Evolutionary conservation across 129 eudicot genomes (phyloP), one percentile per base, ranked within the genome.

Genomic region (Apium graveolens): DNA sequence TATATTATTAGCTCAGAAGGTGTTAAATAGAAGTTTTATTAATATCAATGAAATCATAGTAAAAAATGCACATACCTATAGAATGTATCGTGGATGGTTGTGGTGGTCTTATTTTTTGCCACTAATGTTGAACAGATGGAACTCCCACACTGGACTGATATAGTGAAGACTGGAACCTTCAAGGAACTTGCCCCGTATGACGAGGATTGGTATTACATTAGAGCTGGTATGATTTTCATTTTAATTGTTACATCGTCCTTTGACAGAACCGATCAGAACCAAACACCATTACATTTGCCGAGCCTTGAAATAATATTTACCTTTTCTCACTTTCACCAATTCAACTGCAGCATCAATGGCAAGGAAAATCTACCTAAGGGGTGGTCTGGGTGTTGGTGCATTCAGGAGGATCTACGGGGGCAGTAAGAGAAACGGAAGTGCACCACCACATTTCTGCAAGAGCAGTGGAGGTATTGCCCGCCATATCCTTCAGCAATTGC

Each of bases 111-210:
- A 45, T 11, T 16, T 41, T 39, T 10, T 29, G 57, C 18, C 21
- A 41, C 0, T 74, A 14, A 24, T 57, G 60, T 69, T 31, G 7
- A 27, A 16, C 31, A 90, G 96, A 88, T 90, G 85, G 96, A 90
- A 85, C 92, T 90, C 39, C 96, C 96, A 5, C 87, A 88, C 71
- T 90, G 92, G 92, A 90, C 96, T 26, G 92, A 90, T 62, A 90
- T 90, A 20, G 96, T 90, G 73, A 90, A 90, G 88, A 90, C 96
- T 34, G 96, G 81, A 21, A 88, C 83, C 10, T 82, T 82, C 34
- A 90, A 88, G 86, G 96, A 90, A 80, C 96, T 90, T 76, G 92
- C 92, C 20, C 96, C 96, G 0, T 88, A 88, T 80, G 96, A 88
- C 74, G 88, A 89, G 5, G 96, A 90, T 73, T 90, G 96, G 96